Evolutionary conservation across 805 yeast species (phyloP).

Genomic region (Danielozyma ontarioensis): DNA sequence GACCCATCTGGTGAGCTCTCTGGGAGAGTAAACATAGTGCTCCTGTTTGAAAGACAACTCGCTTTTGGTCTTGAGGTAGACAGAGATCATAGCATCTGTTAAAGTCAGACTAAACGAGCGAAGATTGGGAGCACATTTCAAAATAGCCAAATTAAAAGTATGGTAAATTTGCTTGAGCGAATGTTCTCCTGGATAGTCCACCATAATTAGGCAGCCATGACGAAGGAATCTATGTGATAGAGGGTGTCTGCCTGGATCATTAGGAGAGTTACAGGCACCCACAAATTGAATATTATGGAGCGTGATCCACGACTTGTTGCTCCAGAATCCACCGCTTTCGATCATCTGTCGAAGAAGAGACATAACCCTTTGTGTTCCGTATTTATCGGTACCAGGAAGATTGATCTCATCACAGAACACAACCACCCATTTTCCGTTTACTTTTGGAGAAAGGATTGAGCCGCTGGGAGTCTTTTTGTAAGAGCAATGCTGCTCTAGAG

Average conservation of each 20-base stretch:
- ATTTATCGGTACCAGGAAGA: constrained; percentile 65
- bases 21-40: constrained; percentile 79
- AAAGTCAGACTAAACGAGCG: constrained; percentile 48
- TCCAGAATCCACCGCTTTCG: constrained; percentile 76
- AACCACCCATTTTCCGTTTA: constrained; percentile 65
- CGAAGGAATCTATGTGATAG: constrained; percentile 61
- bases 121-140: constrained; percentile 57
- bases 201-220: constrained; percentile 60
- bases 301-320: constrained; percentile 60
- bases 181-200: constrained; percentile 67
- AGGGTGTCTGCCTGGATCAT: constrained; percentile 66
- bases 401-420: constrained; percentile 91
- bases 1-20: constrained; percentile 87
- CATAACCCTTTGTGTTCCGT: constrained; percentile 69
- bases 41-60: constrained; percentile 36
- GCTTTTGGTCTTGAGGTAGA: constrained; percentile 44
- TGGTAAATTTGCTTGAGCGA: constrained; percentile 67
- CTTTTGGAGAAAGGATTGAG: constrained; percentile 49
- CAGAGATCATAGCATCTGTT: constrained; percentile 61
- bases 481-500: constrained; percentile 69
- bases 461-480: constrained; percentile 54
- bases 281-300: constrained; percentile 68
- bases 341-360: constrained; percentile 70
- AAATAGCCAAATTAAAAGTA: constrained; percentile 49
- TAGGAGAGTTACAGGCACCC: constrained; percentile 94